Evolutionary conservation across 2,329 filamentous ascomycete species (phyloP).

Genomic region (Gnomoniopsis sp.): DNA sequence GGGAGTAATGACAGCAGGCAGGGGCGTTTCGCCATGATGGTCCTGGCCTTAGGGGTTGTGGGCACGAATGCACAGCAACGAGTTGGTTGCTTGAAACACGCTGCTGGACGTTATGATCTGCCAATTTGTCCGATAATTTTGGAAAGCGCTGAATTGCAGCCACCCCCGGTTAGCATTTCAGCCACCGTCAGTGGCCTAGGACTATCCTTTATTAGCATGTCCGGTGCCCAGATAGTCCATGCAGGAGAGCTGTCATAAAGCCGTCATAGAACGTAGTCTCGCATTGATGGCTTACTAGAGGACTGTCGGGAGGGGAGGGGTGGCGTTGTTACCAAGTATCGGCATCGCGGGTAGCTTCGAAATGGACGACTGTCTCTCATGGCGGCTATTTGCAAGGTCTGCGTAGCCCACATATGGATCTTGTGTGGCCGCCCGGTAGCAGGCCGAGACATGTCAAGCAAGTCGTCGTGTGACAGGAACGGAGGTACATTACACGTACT

Average conservation of each 20-base stretch:
- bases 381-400: neutral
- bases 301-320: neutral
- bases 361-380: neutral
- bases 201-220: too few species aligned
- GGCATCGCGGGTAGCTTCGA: neutral
- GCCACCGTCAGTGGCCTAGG: too few species aligned
- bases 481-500: neutral
- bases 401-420: neutral
- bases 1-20: neutral
- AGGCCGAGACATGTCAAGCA: conserved; percentile 15
- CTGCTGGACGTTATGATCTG: too few species aligned
- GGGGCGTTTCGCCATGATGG: conserved; percentile 6
- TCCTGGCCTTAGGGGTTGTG: neutral
- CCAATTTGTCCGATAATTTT: too few species aligned
- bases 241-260: neutral
- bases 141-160: too few species aligned
- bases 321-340: neutral
- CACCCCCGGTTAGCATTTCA: too few species aligned
- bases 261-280: neutral
- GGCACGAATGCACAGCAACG: neutral
- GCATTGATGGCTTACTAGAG: neutral
- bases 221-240: neutral
- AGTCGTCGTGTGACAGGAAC: neutral
- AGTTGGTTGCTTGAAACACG: neutral
- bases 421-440: conserved; percentile 2